Conservation (phyloP, 208 protist genomes). For the Leishmania gerbilli region DNA sequence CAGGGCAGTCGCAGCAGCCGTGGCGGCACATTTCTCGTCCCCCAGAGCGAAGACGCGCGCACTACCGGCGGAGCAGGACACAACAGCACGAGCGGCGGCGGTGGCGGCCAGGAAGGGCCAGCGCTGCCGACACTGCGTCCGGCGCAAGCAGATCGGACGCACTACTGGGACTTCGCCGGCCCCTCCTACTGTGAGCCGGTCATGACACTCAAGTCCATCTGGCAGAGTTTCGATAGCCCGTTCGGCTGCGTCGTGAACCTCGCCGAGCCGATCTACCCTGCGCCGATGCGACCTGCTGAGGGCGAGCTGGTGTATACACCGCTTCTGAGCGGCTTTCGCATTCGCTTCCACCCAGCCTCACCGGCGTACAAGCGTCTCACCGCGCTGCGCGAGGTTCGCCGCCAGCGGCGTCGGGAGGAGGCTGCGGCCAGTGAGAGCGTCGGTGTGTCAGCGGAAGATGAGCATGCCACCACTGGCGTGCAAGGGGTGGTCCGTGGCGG, state of each 20-base stretch:
- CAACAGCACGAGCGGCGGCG: not conserved
- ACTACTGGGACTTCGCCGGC: slow-evolving; percentile 46
- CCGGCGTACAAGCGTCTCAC: slow-evolving; percentile 53
- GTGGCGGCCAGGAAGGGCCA: not conserved
- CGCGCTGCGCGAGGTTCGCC: slow-evolving; percentile 40
- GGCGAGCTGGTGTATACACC: slow-evolving; percentile 80
- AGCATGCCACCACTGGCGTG: not conserved
- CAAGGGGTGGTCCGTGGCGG: not conserved
- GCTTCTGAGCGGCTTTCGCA: slow-evolving; percentile 81
- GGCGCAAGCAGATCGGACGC: slow-evolving; percentile 17
- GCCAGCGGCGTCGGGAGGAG: slow-evolving; percentile 31
- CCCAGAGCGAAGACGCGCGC: slow-evolving; percentile 4
- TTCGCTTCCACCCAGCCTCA: slow-evolving; percentile 72
- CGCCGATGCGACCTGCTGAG: slow-evolving; percentile 63
- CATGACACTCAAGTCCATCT: slow-evolving; percentile 60
- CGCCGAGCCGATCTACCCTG: slow-evolving; percentile 48
- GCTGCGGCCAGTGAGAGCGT: not conserved
- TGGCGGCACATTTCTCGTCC: not conserved
- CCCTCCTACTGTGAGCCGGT: slow-evolving; percentile 71
- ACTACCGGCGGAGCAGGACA: not conserved
- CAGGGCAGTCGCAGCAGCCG: slow-evolving; percentile 12
- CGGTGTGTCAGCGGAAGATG: not conserved
- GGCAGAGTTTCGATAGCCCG: slow-evolving; percentile 75
- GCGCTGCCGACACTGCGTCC: slow-evolving; percentile 3
- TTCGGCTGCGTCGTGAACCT: slow-evolving; percentile 79